phyloP scores from a whole-genome alignment of 345 rosid species.

The Balakata baccata region DNA sequence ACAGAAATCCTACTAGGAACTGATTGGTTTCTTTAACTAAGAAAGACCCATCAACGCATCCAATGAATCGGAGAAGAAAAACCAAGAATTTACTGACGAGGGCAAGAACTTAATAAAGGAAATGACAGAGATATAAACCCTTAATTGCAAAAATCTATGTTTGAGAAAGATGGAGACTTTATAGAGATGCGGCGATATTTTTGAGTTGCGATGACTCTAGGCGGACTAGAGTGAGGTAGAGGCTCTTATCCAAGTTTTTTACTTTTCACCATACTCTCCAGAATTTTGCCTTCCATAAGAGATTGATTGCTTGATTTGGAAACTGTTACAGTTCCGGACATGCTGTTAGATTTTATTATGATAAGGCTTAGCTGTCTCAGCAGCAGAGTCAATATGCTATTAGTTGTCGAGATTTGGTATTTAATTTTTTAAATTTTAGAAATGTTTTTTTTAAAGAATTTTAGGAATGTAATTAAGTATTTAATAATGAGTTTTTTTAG shows the following conservation, averaged over 20 bases:
- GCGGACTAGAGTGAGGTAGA: background rate
- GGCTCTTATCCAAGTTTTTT: background rate
- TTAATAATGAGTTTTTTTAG: too few species aligned
- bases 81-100: background rate
- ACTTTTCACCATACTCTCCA: background rate
- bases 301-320: background rate
- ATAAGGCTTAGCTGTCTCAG: too few species aligned
- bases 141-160: background rate
- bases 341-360: too few species aligned
- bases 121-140: background rate
- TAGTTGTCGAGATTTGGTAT: too few species aligned
- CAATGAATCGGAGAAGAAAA: background rate
- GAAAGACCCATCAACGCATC: conserved; percentile 8
- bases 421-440: too few species aligned
- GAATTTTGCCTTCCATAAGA: background rate
- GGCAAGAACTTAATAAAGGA: background rate
- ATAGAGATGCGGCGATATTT: background rate
- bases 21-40: background rate
- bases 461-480: too few species aligned
- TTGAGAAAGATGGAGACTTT: background rate
- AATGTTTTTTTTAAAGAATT: too few species aligned
- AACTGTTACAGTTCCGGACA: background rate
- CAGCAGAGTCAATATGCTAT: too few species aligned
- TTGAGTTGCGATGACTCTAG: background rate
- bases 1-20: background rate